These are phyloP conservation scores for Penstemon davidsonii DNA, from an alignment of 257 asterid genomes.

Conservation along the genomic window DNA sequence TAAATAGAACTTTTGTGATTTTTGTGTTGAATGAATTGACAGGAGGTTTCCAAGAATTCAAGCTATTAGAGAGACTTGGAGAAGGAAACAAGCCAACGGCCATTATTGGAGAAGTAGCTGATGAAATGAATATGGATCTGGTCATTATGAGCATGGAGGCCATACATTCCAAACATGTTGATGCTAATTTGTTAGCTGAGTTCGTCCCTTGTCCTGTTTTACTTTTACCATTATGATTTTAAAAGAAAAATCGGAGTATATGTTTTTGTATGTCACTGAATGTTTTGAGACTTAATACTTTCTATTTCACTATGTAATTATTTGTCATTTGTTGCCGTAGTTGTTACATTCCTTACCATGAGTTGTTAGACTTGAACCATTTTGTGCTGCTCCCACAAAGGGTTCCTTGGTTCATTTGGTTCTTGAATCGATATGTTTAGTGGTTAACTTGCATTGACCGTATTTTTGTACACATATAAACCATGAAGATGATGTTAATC, in stretches of 20 bases:
- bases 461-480: no score
- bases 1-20: background rate
- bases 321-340: background rate
- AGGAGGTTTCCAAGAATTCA: constrained; percentile 88
- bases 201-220: constrained; percentile 92
- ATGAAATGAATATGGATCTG: constrained; percentile 89
- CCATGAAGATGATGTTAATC: no score
- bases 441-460: no score
- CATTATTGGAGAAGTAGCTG: constrained; percentile 94
- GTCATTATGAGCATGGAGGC: constrained; percentile 98
- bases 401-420: no score
- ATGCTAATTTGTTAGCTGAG: constrained; percentile 91
- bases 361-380: background rate
- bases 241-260: background rate
- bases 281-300: background rate
- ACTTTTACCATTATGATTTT: constrained; percentile 67
- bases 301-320: background rate
- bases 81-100: constrained; percentile 94
- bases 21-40: constrained; percentile 4
- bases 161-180: constrained; percentile 94
- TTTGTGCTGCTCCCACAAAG: no score
- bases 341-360: no score
- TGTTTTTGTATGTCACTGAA: background rate
- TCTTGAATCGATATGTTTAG: no score
- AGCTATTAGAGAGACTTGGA: constrained; percentile 82